Evolutionary conservation across 2,329 filamentous ascomycete genomes (phyloP), one percentile per base, ranked within the genome.

Genomic region (Pseudopyrenochaeta lycopersici): DNA sequence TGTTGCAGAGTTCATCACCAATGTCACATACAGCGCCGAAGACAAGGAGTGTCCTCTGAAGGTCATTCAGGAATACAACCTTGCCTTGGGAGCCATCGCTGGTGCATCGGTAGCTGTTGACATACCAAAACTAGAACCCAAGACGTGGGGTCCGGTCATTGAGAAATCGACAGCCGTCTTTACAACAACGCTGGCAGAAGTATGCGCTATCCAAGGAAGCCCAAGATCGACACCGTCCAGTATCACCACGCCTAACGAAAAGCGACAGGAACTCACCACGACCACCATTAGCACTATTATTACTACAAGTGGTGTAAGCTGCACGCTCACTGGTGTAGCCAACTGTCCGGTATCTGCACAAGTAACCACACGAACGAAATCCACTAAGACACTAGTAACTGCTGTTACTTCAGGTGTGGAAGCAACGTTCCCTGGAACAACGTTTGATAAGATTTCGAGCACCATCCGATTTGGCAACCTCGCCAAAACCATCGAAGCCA

Each of bases 291-390:
- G 66, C 3, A 78, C 76, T 0, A 66, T 72, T 4, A 70, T 78
- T 2, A 80, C 76, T 0, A 80, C 80, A 44, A 80, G 76, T 0
- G 82, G 77, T n/a, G 66, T 79, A 1, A 70, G 67, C 7, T 87
- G 84, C 62, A 30, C 68, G 14, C 77, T 78, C 0, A 62, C 74
- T 0, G 78, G 76, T 0, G 50, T 83, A 0, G 60, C 78, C 29
- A 79, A 82, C 59, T 87, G 84, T 54, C 84, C 85, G 0, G 77
- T 67, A 0, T 83, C 81, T 0, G 71, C 81, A 12, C 83, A 84
- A 61, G 77, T 67, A 12, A 81, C 82, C 1, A 63, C 62, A 0
- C 72, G 73, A 1, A 76, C 76, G 14, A 75, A 68, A 0, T 44
- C 51, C 6, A 80, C 75, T 0, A 69, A 68, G 14, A 83, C 80